Conservation (phyloP, 106 monocot species). For the Hemerocallis citrina region DNA sequence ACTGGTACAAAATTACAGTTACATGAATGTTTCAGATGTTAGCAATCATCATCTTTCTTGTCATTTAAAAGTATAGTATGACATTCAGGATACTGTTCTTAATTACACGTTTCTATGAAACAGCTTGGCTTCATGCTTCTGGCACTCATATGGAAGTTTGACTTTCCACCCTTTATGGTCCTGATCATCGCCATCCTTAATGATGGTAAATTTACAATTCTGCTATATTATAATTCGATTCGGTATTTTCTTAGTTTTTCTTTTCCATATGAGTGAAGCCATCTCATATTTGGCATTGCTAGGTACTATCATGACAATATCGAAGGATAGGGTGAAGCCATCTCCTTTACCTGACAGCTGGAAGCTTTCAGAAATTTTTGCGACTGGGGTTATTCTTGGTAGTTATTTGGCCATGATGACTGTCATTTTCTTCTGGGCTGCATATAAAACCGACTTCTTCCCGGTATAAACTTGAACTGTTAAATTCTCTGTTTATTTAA, state of each 20-base stretch:
- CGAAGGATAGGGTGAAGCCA: constrained; percentile 66
- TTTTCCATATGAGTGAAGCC: background rate
- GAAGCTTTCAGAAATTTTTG: constrained; percentile 64
- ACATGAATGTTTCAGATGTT: background rate
- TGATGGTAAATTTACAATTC: constrained; percentile 32
- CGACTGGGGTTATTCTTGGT: constrained; percentile 56
- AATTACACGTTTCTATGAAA: background rate
- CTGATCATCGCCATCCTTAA: constrained; percentile 65
- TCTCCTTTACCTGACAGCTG: constrained; percentile 74
- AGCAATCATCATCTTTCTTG: background rate
- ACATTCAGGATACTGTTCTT: background rate
- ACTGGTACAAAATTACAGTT: too few species aligned
- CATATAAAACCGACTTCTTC: constrained; percentile 59
- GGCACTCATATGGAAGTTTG: constrained; percentile 57
- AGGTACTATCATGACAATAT: constrained; percentile 77
- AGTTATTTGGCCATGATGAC: constrained; percentile 68
- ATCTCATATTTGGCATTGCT: background rate
- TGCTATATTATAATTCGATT: too few species aligned
- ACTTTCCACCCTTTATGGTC: constrained; percentile 74
- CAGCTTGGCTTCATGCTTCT: constrained; percentile 68
- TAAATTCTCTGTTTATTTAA: background rate
- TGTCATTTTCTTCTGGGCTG: constrained; percentile 71
- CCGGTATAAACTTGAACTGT: too few species aligned
- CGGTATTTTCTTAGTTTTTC: background rate
- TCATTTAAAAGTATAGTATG: background rate